A percentile compares a stretch with the other conserved stretches of the same genome.
Evolutionary conservation across 108 stramenopile species (phyloP).

Genomic region (Skeletonema tropicum): DNA sequence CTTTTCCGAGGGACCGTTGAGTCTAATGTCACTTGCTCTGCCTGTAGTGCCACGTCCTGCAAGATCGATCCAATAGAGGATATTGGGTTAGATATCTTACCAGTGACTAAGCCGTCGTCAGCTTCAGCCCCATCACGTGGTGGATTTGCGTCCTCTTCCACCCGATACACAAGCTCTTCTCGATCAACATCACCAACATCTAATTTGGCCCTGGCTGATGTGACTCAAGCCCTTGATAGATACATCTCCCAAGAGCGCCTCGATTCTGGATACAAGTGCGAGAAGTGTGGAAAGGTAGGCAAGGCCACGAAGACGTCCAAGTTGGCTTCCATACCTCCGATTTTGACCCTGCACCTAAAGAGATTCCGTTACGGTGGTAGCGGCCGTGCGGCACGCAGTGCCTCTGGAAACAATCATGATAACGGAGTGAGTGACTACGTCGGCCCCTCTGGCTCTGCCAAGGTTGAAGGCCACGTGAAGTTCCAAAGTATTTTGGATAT

Average conservation of each 20-base stretch:
- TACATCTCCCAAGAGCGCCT: conserved; percentile 78
- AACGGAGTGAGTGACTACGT: conserved; percentile 42
- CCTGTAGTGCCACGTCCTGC: conserved; percentile 64
- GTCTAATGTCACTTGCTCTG: conserved; percentile 79
- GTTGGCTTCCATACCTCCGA: conserved; percentile 84
- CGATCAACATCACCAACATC: conserved; percentile 29
- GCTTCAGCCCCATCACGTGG: conserved; percentile 2
- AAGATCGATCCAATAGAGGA: conserved; percentile 91
- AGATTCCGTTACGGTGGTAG: conserved; percentile 81
- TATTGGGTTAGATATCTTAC: conserved; percentile 84
- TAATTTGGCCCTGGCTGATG: conserved; percentile 53
- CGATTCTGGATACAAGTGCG: conserved; percentile 89
- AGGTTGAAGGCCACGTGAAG: conserved; percentile 88
- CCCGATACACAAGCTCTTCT: conserved; percentile 12
- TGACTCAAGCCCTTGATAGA: conserved; percentile 70
- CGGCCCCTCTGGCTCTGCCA: conserved; percentile 84
- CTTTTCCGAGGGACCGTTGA: conserved; percentile 87
- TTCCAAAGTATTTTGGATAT: conserved; percentile 75
- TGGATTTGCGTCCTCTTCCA: conserved; percentile 39
- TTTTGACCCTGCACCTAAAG: conserved; percentile 87
- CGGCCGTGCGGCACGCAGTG: conserved; percentile 40
- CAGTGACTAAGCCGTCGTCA: conserved; percentile 21
- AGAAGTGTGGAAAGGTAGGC: conserved; percentile 84
- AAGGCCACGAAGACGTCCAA: conserved; percentile 84
- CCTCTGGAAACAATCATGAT: neutral